Conservation (phyloP, 345 rosid species). For the Acer negundo region DNA sequence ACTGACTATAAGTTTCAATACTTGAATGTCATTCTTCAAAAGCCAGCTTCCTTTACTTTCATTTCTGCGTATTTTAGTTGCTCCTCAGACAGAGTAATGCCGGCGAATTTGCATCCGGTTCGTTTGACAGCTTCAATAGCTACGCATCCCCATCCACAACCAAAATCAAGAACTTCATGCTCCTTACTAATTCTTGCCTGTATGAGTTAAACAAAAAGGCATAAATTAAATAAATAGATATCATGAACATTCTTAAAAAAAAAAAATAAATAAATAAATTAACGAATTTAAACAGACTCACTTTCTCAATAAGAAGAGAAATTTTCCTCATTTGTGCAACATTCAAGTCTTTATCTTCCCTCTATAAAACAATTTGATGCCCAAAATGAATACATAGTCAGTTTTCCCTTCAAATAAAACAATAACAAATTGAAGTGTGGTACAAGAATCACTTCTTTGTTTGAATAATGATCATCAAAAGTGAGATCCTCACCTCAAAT, state of each 20-base stretch:
- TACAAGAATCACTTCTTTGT: background rate
- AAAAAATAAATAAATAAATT: too few relatives aligned
- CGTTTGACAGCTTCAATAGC: constrained; percentile 80
- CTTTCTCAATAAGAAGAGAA: constrained; percentile 68
- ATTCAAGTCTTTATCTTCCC: constrained; percentile 63
- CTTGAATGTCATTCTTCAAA: background rate
- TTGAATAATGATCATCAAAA: background rate
- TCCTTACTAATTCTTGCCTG: constrained; percentile 59
- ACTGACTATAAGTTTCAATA: background rate
- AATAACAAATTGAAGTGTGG: background rate
- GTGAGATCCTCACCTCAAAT: constrained; percentile 57
- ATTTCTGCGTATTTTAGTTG: constrained; percentile 68
- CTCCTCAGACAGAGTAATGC: constrained; percentile 77
- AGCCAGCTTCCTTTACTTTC: constrained; percentile 78
- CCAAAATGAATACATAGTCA: background rate
- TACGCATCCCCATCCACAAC: constrained; percentile 91
- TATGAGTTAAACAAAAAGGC: background rate
- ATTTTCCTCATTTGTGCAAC: constrained; percentile 79
- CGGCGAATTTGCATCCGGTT: constrained; percentile 87
- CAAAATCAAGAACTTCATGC: constrained; percentile 81
- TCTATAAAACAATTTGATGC: constrained; percentile 30
- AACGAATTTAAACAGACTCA: constrained; percentile 20
- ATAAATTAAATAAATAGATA: background rate
- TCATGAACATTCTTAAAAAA: background rate
- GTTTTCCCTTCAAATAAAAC: background rate